These are phyloP conservation scores for Kwoniella pini DNA, from an alignment of 768 basidiomycete species.

Conservation along the genomic window DNA sequence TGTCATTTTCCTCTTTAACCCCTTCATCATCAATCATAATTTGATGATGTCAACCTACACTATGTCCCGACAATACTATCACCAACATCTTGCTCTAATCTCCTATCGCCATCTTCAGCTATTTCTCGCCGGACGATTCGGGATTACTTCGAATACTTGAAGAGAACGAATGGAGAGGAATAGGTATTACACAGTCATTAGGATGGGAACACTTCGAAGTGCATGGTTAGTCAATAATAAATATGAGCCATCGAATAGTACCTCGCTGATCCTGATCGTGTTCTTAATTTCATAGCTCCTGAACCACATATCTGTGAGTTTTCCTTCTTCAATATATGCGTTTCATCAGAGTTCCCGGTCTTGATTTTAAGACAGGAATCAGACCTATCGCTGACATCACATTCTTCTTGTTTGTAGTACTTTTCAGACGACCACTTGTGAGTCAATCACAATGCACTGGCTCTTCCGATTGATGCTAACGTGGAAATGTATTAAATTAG, in stretches of 20 bases:
- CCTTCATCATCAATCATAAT: no score
- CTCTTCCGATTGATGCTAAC: not conserved
- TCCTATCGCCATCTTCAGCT: constrained; percentile 53
- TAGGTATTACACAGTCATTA: constrained; percentile 92
- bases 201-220: constrained; percentile 98
- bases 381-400: not conserved
- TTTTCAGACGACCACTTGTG: constrained; percentile 52
- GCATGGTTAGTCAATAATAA: constrained; percentile 62
- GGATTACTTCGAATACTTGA: constrained; percentile 77
- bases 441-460: no score
- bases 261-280: constrained; percentile 49
- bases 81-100: no score
- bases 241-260: not conserved
- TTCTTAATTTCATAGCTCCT: constrained; percentile 48
- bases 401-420: constrained; percentile 34
- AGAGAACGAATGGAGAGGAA: constrained; percentile 92
- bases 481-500: not conserved
- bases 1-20: not conserved
- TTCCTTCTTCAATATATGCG: no score
- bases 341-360: no score
- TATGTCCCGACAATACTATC: not conserved
- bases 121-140: constrained; percentile 70
- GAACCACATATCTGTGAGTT: constrained; percentile 55
- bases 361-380: no score
- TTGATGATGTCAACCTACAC: not conserved